Evolutionary conservation across 2,329 filamentous ascomycete genomes (phyloP), one percentile per base, ranked within the genome.

Genomic region (Thielaviopsis ethacetica): DNA sequence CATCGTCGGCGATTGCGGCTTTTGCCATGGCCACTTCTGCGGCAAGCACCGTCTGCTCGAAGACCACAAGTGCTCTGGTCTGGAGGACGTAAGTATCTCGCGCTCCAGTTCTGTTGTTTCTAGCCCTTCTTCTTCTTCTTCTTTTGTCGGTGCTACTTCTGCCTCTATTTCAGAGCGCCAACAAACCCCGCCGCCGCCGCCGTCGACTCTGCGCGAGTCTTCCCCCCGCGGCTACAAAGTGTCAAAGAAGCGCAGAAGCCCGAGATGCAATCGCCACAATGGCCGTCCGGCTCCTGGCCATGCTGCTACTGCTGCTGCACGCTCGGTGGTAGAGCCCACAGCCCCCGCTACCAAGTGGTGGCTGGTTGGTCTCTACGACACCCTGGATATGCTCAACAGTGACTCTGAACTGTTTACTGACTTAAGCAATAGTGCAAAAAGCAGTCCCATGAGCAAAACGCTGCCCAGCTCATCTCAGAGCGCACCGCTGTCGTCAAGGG

Each of bases 1-100:
- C 64, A 96, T 98, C 67, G 88, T 96, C 61, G 93, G 93, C 58
- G 91, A 97, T 75, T 98, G 93, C 74, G 85, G 84, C 62, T 97
- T 97, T 77, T 98, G 93, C 76, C 78, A 85, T 59, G 90, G 91
- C 53, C 88, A 94, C 70, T 97, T 88, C 77, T 98, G 93, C 74
- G 88, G 88, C 66, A 95, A 90, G 76, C 93, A 98, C 74, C 81
- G 93, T 59, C 80, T 97, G 74, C 74, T 97, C 63, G 93, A 98
- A 73, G 88, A 91, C 66, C 93, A 98, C 75, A 88, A 88, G 74
- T 98, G 93, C 75, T 83, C 81, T 63, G 90, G 90, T 49, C 77
- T 98, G 60, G 93, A 97, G 76, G 88, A 95, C 74, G 83, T 85
- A 76, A 75, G 83, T 70, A 63, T 60, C 62, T 63, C n/a, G 15